Evolutionary conservation across 441 rosid genomes (phyloP), one percentile per base, ranked within the genome.

Genomic region (Omphalea diandra): DNA sequence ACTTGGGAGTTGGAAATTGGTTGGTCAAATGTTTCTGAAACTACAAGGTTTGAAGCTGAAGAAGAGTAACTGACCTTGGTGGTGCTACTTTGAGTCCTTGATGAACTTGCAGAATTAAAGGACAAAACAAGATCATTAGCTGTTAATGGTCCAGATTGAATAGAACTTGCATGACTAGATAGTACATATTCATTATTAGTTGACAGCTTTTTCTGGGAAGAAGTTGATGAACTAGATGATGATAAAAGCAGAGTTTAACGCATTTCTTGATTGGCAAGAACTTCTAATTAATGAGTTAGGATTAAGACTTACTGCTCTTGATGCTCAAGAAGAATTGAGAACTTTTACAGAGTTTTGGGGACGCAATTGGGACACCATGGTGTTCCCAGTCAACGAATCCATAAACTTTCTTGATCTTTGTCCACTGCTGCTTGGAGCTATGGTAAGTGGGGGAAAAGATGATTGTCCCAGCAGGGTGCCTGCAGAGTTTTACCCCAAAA

Each of bases 361-460:
- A 22, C 54, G 73, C 50, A 75, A 65, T 68, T 44, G 71, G 67
- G 75, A 68, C 59, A 81, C 82, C 84, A 82, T 73, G 61, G 83
- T 75, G 63, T 77, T 73, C 22, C 65, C 61, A 50, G 66, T 59
- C 33, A 41, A 20, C 27, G 70, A 70, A 69, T 57, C 68, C n/a
- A 33, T 41, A 67, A 56, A 80, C 33, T 57, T 69, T 79, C 71
- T 85, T 59, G 84, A 35, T 33, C 69, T 82, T 15, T 60, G 79
- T 75, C 58, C 83, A 68, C 76, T 85, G 67, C 85, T 63, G 68
- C 80, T 76, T 17, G 84, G 69, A 31, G 74, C 82, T 52, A 55
- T 15, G 27, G 79, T 73, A 6, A 92, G 93, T 40, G 96, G 91
- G 69, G 97, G 97, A 79, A 92, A 92, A 46, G 94, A 85, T 70